Evolutionary conservation across 2,329 filamentous ascomycete genomes (phyloP).

Genomic region (Drechslerella coelobrocha): DNA sequence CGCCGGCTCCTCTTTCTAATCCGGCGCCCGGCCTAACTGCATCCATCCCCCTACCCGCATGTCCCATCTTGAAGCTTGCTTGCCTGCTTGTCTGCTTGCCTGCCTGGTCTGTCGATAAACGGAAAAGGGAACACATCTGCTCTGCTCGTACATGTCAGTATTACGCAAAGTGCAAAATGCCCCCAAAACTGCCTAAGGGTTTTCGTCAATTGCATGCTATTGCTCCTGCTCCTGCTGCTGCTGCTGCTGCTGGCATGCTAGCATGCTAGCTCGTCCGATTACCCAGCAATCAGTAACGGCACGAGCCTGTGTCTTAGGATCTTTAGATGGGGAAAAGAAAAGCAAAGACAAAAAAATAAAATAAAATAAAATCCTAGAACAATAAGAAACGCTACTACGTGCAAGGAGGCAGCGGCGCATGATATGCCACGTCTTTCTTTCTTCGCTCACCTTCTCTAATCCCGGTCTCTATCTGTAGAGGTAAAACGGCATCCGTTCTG

Average conservation of each 20-base stretch:
- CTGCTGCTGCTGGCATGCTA: not conserved
- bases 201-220: slow-evolving; percentile 17
- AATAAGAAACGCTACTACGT: slow-evolving; percentile 11
- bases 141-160: slow-evolving; percentile 3
- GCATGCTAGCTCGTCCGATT: not conserved
- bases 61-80: slow-evolving; percentile 8
- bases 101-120: slow-evolving; percentile 38
- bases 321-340: too few relatives aligned
- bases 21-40: slow-evolving; percentile 21
- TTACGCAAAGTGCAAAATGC: slow-evolving; percentile 28
- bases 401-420: slow-evolving; percentile 17
- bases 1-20: slow-evolving; percentile 11
- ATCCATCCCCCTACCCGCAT: slow-evolving; percentile 13
- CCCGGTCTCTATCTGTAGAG: slow-evolving; percentile 24
- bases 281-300: slow-evolving; percentile 6
- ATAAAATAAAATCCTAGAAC: too few relatives aligned
- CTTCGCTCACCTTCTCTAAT: slow-evolving; percentile 16
- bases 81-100: slow-evolving; percentile 6
- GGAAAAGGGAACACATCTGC: slow-evolving; percentile 12
- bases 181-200: not conserved
- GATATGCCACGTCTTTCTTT: slow-evolving; percentile 44
- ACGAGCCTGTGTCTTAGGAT: slow-evolving; percentile 7
- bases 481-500: slow-evolving; percentile 25
- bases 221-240: slow-evolving; percentile 17
- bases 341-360: too few relatives aligned